These are phyloP conservation scores for Hyaloscypha hepaticicola DNA, from an alignment of 495 filamentous ascomycete species.

Conservation along the genomic window DNA sequence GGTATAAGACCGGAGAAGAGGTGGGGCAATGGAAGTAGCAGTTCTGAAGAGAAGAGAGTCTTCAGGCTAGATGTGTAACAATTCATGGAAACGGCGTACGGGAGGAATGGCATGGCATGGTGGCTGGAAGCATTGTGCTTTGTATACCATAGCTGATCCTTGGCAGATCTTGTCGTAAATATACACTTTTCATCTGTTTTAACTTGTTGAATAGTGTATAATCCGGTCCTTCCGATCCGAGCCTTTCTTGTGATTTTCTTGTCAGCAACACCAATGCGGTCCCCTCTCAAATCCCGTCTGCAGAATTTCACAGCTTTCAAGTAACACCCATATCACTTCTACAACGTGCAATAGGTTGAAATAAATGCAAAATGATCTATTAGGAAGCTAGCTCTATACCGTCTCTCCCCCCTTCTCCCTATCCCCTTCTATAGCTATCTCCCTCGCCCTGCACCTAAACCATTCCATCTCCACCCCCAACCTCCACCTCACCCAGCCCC, in stretches of 20 bases:
- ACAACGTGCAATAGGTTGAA: too few relatives aligned
- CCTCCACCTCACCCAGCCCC: conserved; percentile 6
- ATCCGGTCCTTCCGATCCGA: too few relatives aligned
- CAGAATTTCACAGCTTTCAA: too few relatives aligned
- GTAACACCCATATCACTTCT: too few relatives aligned
- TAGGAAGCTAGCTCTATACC: not conserved
- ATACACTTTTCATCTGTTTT: not conserved
- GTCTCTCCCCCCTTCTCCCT: not conserved
- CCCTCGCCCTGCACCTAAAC: not conserved
- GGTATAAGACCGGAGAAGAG: conserved; percentile 51
- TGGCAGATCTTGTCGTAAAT: not conserved
- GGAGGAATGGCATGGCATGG: not conserved
- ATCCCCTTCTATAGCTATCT: not conserved
- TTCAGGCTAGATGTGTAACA: not conserved
- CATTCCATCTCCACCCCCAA: conserved; percentile 12
- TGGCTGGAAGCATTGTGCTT: not conserved
- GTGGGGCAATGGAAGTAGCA: not conserved
- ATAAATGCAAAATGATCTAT: too few relatives aligned
- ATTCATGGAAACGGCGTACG: not conserved
- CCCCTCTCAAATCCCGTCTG: too few relatives aligned
- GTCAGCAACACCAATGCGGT: too few relatives aligned
- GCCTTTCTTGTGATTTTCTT: too few relatives aligned
- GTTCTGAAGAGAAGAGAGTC: not conserved
- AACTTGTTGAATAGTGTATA: not conserved
- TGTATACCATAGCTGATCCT: not conserved